Conservation (phyloP, 140 eudicot species). For the Stevia rebaudiana region DNA sequence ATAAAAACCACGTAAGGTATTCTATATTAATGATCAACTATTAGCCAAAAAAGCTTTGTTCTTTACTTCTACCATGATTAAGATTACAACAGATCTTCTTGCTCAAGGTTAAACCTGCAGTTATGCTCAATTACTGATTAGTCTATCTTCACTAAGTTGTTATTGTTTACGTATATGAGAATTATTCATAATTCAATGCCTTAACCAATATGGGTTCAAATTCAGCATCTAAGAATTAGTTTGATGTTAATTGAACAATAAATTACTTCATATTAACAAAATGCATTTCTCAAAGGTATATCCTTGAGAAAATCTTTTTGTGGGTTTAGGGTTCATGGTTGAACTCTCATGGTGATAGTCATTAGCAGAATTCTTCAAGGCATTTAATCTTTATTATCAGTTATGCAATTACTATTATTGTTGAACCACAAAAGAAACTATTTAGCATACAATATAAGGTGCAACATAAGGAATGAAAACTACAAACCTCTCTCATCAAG, state of each 20-base stretch:
- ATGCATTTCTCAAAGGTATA: not conserved
- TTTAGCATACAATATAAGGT: not conserved
- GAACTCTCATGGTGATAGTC: not conserved
- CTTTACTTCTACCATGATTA: not conserved
- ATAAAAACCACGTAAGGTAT: not conserved
- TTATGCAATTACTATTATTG: not conserved
- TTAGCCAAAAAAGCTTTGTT: not conserved
- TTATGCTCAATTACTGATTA: not conserved
- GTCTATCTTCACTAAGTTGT: not conserved
- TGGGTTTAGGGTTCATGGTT: not conserved
- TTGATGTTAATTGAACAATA: not conserved
- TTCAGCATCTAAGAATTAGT: not conserved
- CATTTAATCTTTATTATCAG: not conserved
- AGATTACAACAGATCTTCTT: not conserved
- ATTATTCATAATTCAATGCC: not conserved
- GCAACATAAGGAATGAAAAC: not conserved
- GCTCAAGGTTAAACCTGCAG: not conserved
- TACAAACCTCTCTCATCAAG: constrained; percentile 78
- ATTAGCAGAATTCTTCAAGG: not conserved
- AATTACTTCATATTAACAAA: not conserved
- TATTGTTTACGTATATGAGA: not conserved
- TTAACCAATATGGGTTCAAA: not conserved
- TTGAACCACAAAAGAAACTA: not conserved
- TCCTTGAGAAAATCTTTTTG: not conserved
- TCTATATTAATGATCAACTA: not conserved